Base-by-base conservation (phyloP, 75 land plant species). In the Isoetes taiwanensis region DNA sequence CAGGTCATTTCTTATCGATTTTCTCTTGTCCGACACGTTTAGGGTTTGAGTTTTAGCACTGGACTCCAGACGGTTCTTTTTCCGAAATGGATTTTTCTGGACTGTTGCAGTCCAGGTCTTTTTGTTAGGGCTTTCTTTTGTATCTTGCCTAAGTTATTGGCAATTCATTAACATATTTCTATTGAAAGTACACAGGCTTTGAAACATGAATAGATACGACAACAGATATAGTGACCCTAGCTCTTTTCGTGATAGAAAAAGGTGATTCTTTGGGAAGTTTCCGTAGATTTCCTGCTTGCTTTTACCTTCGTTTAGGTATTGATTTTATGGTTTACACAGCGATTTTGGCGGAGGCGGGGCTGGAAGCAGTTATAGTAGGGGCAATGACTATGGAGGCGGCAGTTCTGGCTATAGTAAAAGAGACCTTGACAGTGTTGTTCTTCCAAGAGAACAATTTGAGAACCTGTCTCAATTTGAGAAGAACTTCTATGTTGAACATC, bases 381-480 rank as follows among this genome's bases (percentile, higher is more conserved):
- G 70, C 37, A 72, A 71, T 39, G 19, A 43, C 9, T 46, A 55
- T 57, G 25, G 69, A 65, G 21, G 57, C 19, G 34, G 67, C 42
- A 38, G 81, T 25, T 31, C 64, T 1, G 50, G 50, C 5, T 3
- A 23, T n/a, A 6, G 50, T 5, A 89, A 77, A 60, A 31, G 67
- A 21, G 61, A 72, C 43, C 34, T 60, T 65, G 59, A 74, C 58
- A 26, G 52, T 39, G 53, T 87, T 26, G 32, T 64, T 12, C 77
- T 91, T 9, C 95, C 95, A 0, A 76, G 74, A 61, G 61, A 70
- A 58, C 81, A 82, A 55, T 83, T 81, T 61, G 86, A 84, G 16
- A 84, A 82, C n/a, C 61, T 88, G 35, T 67, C 77, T n/a, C 89
- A 73, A 8, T 93, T 93, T 54, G 90, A 93, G 80, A 93, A 93